Base-by-base conservation (phyloP, 768 basidiomycete genomes). In the Lanmaoa rubissima region DNA sequence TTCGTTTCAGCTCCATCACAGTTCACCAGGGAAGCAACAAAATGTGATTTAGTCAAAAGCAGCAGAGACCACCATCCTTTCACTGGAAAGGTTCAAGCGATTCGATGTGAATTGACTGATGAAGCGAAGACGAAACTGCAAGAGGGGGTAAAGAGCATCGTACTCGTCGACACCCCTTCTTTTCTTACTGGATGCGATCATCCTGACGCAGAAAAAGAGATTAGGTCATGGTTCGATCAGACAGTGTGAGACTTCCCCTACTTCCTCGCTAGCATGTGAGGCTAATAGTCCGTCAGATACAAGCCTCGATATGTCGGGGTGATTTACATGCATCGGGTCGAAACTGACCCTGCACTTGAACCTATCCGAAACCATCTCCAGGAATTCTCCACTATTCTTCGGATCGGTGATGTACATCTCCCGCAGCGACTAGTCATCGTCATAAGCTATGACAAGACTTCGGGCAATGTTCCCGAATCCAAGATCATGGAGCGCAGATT, bases 151-250 rank as follows among this genome's bases (percentile, higher is more conserved):
- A 51, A 51, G 26, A 48, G 43, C 12, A 51, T 66, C 9, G 62
- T 68, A 9, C 61, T 68, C 24, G 44, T 66, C 4, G 66, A 68
- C 34, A 59, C 62, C 0, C 66, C 66, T 19, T 67, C 65, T 0
- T 67, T 66, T 28, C 48, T 53, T 45, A 65, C 65, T 2, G 64
- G 21, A 24, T 45, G 39, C 17, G 36, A 55, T 9, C 16, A 46
- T 6, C 46, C 38, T 4, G 51, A 65, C 44, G 51, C 63, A 10
- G 35, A 31, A 14, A 5, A 38, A 9, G 53, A 54, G 50, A 32
- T 68, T 1, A 10, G 6, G 1, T 16, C 32, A 10, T 61, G 63
- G 60, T 16, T 60, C 2, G 6, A 11, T 1, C 14, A 16, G 34
- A 43, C 24, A 43, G n/a, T 13, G 63, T 55, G 31, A 42, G 48